Conservation (phyloP, 129 eudicot genomes). For the Flaveria ramosissima region DNA sequence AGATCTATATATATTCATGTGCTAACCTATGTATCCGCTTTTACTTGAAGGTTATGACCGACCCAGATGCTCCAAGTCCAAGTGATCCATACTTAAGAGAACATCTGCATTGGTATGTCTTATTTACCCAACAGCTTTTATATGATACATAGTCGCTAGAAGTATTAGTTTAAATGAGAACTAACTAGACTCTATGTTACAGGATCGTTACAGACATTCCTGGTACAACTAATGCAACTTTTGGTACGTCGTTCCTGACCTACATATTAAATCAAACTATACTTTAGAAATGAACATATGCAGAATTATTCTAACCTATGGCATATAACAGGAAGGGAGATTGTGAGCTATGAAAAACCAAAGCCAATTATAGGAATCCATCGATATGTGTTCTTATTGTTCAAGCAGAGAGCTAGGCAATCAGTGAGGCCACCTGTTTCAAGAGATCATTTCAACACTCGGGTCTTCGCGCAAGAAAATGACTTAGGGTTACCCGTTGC, state of each 20-base stretch:
- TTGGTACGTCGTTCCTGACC: slow-evolving; percentile 46
- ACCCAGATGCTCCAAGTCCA: slow-evolving; percentile 96
- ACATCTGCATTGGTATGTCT: slow-evolving; percentile 84
- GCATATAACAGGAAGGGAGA: slow-evolving; percentile 59
- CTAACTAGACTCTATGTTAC: slow-evolving; percentile 26
- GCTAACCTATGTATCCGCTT: slow-evolving; percentile 14
- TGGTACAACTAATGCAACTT: slow-evolving; percentile 86
- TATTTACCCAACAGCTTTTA: too few relatives aligned
- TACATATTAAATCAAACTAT: not conserved
- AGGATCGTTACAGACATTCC: slow-evolving; percentile 97
- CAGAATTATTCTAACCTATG: not conserved
- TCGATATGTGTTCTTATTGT: slow-evolving; percentile 71
- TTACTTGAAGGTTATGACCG: slow-evolving; percentile 69
- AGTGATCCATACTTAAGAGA: slow-evolving; percentile 86
- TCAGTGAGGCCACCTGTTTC: slow-evolving; percentile 67
- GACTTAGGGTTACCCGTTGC: slow-evolving; percentile 81
- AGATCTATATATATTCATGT: slow-evolving; percentile 13
- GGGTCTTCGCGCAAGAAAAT: slow-evolving; percentile 57
- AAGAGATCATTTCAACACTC: slow-evolving; percentile 72
- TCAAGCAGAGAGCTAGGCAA: slow-evolving; percentile 74
- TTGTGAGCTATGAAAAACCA: slow-evolving; percentile 85
- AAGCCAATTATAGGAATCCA: slow-evolving; percentile 82
- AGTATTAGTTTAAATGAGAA: not conserved
- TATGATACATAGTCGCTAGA: not conserved
- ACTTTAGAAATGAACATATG: slow-evolving; percentile 14